Evolutionary conservation across 371 early-diverging fungal species (phyloP).

Genomic region (Mortierella sp.): DNA sequence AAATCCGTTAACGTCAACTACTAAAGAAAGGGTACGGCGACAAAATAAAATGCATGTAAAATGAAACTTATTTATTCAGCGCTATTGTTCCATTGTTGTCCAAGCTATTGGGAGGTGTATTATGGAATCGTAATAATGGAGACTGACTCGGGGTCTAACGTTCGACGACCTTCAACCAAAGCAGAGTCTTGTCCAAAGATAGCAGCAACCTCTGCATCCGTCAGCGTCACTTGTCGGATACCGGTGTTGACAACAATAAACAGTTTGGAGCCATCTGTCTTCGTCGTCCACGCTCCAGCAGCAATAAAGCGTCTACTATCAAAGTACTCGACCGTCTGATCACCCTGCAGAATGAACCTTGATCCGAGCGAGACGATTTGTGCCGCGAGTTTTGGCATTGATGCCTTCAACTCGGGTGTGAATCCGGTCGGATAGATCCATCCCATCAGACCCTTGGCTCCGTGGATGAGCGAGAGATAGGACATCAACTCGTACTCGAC

Average conservation of each 20-base stretch:
- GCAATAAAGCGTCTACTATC: neutral
- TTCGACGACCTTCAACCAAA: neutral
- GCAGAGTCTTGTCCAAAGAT: neutral
- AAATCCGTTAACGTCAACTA: too few species aligned
- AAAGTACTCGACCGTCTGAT: neutral
- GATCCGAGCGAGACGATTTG: neutral
- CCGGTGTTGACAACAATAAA: neutral
- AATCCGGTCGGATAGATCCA: slow-evolving; percentile 5
- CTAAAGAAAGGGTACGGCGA: too few species aligned
- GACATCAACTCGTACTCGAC: slow-evolving; percentile 19
- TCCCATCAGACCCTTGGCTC: slow-evolving; percentile 14
- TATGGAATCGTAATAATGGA: neutral
- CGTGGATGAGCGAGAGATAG: slow-evolving; percentile 23
- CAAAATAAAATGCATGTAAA: too few species aligned
- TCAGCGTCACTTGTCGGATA: neutral
- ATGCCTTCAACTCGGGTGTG: neutral
- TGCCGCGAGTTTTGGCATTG: neutral
- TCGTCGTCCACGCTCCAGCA: neutral
- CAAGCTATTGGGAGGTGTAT: too few species aligned
- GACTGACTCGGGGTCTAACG: neutral
- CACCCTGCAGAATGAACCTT: neutral
- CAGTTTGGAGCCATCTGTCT: neutral
- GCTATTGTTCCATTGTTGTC: too few species aligned
- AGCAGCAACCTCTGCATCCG: neutral
- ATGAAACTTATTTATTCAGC: too few species aligned